Conservation (phyloP, 345 rosid genomes). For the Eucalyptus marginata region DNA sequence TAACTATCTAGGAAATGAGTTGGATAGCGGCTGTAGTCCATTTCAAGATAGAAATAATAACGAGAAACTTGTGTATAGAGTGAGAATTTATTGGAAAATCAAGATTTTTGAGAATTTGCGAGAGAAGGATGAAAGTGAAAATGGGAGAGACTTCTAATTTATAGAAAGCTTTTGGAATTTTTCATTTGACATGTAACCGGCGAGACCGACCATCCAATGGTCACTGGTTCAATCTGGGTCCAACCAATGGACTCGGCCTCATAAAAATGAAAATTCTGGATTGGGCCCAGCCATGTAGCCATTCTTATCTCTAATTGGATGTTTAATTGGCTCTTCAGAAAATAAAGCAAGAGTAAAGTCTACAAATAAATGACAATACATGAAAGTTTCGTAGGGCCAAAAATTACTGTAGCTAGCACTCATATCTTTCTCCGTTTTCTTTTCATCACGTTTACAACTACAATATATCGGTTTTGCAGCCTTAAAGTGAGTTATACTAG, state of each 20-base stretch:
- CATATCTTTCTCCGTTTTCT: background rate
- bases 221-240: background rate
- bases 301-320: background rate
- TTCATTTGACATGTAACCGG: background rate
- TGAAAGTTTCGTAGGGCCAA: background rate
- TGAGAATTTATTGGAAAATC: background rate
- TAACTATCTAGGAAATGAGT: background rate
- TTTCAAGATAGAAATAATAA: background rate
- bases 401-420: background rate
- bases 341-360: background rate
- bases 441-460: background rate
- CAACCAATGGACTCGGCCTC: background rate
- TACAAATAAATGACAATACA: background rate
- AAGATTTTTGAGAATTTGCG: background rate
- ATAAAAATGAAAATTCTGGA: too few relatives aligned
- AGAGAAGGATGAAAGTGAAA: background rate
- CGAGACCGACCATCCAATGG: accelerated
- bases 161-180: too few relatives aligned
- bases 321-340: background rate
- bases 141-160: background rate
- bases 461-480: background rate
- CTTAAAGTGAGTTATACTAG: background rate
- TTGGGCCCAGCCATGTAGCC: background rate
- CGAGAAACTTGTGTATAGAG: background rate
- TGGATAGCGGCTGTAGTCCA: background rate